Evolutionary conservation across 2,329 filamentous ascomycete genomes (phyloP).

Genomic region (Cyphellophora europaea): DNA sequence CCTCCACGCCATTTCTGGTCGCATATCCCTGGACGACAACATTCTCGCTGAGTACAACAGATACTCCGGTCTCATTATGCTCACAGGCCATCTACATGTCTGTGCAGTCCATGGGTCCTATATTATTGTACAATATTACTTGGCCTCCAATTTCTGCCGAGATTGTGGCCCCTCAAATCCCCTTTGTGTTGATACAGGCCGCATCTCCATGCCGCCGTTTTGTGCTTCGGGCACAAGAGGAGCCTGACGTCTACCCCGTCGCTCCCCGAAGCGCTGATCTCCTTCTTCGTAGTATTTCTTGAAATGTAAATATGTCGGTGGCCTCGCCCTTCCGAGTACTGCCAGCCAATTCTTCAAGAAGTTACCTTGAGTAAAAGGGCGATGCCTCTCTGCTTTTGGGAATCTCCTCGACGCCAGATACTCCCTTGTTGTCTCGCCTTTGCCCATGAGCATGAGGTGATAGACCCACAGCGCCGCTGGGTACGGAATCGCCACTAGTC

Average conservation of each 20-base stretch:
- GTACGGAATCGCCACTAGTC: constrained; percentile 64
- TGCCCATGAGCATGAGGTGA: constrained; percentile 80
- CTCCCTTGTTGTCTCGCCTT: constrained; percentile 91
- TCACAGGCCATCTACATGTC: no score
- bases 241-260: constrained; percentile 43
- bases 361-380: constrained; percentile 75
- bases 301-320: constrained; percentile 83
- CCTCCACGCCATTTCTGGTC: no score
- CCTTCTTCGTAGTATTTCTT: constrained; percentile 67
- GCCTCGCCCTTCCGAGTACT: constrained; percentile 72
- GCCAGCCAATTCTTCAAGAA: constrained; percentile 69
- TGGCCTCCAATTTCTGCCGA: not conserved
- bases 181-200: constrained; percentile 33
- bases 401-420: constrained; percentile 97
- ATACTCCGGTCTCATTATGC: no score
- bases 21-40: not conserved
- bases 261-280: constrained; percentile 69
- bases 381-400: constrained; percentile 77
- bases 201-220: constrained; percentile 61
- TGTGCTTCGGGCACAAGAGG: constrained; percentile 43
- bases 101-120: not conserved
- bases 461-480: constrained; percentile 77
- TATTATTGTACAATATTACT: no score
- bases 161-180: constrained; percentile 17
- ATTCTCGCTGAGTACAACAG: no score